Conservation (phyloP, 768 basidiomycete species). For the Cyclocybe cylindracea region DNA sequence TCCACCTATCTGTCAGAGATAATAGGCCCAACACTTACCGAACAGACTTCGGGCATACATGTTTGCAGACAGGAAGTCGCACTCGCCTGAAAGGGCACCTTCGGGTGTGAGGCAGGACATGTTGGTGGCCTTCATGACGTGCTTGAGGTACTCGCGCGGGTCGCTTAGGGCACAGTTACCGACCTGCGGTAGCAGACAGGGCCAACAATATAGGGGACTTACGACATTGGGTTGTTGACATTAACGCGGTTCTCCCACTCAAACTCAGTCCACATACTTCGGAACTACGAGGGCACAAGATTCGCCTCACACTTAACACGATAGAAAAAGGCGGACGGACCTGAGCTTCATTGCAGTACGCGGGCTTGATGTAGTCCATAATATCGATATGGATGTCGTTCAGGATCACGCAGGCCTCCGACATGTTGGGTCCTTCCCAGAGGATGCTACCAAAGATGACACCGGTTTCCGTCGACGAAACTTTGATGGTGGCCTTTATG, state of each 20-base stretch:
- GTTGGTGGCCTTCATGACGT: constrained; percentile 96
- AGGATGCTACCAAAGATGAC: constrained; percentile 98
- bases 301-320: not conserved
- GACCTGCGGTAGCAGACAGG: not conserved
- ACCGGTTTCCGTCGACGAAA: constrained; percentile 97
- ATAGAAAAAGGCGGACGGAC: constrained; percentile 37
- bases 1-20: not conserved
- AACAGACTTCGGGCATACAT: constrained; percentile 95
- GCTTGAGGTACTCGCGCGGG: constrained; percentile 86
- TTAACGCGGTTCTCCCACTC: constrained; percentile 99
- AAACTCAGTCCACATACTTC: constrained; percentile 99
- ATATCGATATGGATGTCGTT: constrained; percentile 99
- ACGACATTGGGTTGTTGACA: constrained; percentile 82
- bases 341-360: constrained; percentile 93
- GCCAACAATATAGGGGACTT: constrained; percentile 32
- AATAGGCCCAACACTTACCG: constrained; percentile 50
- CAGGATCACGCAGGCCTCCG: constrained; percentile 90
- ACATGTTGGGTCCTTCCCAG: constrained; percentile 89
- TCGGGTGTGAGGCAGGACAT: constrained; percentile 97
- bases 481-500: constrained; percentile 98
- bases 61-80: constrained; percentile 95
- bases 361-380: constrained; percentile 97
- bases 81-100: constrained; percentile 92
- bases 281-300: constrained; percentile 57
- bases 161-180: constrained; percentile 45